Percentiles rank a stretch among this genome's conserved stretches.
Evolutionary conservation across 139 green algal genomes (phyloP).

Genomic region (Chlamydomonas sp.): DNA sequence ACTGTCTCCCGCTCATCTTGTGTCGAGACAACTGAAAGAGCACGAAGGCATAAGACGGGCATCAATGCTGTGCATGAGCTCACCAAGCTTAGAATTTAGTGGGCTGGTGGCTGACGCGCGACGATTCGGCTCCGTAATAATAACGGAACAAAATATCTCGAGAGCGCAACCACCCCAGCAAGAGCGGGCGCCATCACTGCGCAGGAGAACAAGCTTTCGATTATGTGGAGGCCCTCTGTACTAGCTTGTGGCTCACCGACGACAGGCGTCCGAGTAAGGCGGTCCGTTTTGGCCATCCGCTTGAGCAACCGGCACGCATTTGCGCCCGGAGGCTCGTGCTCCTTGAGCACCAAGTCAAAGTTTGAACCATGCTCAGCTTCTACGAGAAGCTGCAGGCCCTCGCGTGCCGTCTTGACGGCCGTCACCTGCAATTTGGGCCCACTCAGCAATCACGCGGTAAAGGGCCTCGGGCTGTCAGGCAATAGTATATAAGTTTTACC

Average conservation of each 20-base stretch:
- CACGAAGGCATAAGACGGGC: neutral
- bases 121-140: no score
- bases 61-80: neutral
- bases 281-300: constrained; percentile 46
- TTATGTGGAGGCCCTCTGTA: no score
- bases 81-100: no score
- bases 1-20: constrained; percentile 76
- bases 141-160: no score
- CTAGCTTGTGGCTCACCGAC: constrained; percentile 52
- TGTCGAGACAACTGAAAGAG: constrained; percentile 69
- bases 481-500: constrained; percentile 1
- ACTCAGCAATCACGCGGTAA: neutral
- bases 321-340: constrained; percentile 68
- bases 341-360: constrained; percentile 80
- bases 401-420: constrained; percentile 48
- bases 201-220: no score
- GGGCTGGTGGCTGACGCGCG: no score
- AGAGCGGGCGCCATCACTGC: no score
- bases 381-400: constrained; percentile 61
- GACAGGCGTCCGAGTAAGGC: constrained; percentile 55
- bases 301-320: constrained; percentile 69
- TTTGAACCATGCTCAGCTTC: neutral
- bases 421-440: constrained; percentile 45
- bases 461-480: no score
- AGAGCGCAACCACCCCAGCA: no score